Conservation (phyloP, 2,329 filamentous ascomycete genomes). For the Neofusicoccum umdonicola region DNA sequence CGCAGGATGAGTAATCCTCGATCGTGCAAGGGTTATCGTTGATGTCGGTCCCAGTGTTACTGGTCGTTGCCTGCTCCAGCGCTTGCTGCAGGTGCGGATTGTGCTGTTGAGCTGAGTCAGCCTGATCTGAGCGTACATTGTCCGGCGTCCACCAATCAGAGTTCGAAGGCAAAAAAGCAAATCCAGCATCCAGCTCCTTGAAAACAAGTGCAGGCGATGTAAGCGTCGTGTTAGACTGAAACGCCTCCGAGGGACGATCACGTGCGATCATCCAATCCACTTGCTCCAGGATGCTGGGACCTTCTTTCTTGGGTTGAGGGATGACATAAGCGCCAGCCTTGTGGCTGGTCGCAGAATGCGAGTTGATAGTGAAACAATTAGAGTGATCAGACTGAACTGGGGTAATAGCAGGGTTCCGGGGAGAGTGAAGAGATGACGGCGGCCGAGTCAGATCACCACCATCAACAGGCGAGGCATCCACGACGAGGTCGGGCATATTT, state of each 20-base stretch:
- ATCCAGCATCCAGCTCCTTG: no score
- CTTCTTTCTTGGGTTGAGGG: not conserved
- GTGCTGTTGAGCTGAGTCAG: not conserved
- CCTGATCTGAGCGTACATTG: not conserved
- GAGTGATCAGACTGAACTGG: no score
- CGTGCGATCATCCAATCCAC: not conserved
- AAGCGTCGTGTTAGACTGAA: not conserved
- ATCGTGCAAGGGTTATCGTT: not conserved
- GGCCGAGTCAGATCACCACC: no score
- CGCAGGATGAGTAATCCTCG: no score
- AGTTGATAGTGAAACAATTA: no score
- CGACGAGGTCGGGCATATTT: no score
- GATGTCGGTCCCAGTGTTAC: not conserved
- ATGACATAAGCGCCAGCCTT: not conserved
- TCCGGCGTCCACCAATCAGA: not conserved
- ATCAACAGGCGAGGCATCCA: no score
- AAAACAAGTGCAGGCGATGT: not conserved
- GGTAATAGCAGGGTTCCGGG: no score
- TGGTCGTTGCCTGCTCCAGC: not conserved
- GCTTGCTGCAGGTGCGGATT: not conserved
- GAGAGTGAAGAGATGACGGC: no score
- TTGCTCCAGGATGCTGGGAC: not conserved
- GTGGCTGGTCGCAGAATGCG: no score
- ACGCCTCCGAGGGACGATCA: not conserved
- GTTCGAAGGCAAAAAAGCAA: no score